Conservation (phyloP, 163 green algal genomes). For the Prototheca cutis region DNA sequence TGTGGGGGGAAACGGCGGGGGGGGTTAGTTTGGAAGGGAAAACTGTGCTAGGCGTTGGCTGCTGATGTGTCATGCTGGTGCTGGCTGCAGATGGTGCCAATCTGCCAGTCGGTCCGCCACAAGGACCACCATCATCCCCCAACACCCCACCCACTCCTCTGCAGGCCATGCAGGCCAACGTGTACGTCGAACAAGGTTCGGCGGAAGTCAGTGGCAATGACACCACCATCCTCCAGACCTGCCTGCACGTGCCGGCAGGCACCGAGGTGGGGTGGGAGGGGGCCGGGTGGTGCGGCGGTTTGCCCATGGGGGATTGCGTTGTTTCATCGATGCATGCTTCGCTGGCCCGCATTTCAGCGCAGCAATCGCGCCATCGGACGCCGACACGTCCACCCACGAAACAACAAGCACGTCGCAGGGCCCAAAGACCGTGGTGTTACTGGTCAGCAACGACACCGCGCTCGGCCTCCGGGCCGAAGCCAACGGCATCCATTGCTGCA, state of each 20-base stretch:
- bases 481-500: slow-evolving; percentile 16
- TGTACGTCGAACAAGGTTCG: background rate
- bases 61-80: no score
- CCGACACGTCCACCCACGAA: background rate
- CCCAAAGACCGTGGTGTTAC: no score
- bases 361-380: background rate
- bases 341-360: no score
- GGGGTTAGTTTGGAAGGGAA: no score
- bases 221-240: slow-evolving; percentile 25
- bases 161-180: background rate
- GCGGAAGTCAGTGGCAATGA: slow-evolving; percentile 12
- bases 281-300: background rate
- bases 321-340: no score
- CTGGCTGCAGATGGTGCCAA: no score
- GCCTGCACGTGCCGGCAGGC: background rate
- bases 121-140: no score
- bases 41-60: no score
- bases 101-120: no score
- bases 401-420: background rate
- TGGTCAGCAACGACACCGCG: slow-evolving; percentile 24
- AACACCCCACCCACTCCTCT: no score
- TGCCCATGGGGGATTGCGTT: no score
- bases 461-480: slow-evolving; percentile 11
- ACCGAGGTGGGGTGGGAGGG: slow-evolving; percentile 1
- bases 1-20: background rate